Evolutionary conservation across 2,329 filamentous ascomycete species (phyloP).

Genomic region (Ceratocystis colombiana): DNA sequence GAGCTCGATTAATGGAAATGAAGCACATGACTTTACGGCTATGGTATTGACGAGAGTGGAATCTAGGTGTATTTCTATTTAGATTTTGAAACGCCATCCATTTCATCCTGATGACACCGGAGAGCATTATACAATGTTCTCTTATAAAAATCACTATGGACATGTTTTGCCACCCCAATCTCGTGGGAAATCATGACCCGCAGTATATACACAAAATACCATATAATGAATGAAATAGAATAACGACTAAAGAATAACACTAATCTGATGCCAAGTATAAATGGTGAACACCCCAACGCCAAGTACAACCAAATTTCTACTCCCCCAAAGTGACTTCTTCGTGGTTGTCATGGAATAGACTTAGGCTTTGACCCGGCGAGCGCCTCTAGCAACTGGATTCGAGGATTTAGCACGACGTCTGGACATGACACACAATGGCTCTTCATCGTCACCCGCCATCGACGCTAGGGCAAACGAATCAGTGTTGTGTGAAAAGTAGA

Average conservation of each 20-base stretch:
- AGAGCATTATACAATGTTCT: background rate
- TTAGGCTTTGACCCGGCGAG: conserved; percentile 36
- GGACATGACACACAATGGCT: conserved; percentile 69
- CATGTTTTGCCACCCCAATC: background rate
- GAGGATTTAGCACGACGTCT: conserved; percentile 48
- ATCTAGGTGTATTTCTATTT: background rate
- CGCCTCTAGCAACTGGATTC: conserved; percentile 43
- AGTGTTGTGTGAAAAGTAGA: conserved; percentile 95
- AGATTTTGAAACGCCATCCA: too few relatives aligned
- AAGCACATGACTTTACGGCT: background rate
- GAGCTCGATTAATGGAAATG: background rate
- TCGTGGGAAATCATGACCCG: background rate
- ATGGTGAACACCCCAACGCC: conserved; percentile 4
- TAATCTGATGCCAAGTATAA: conserved; percentile 2
- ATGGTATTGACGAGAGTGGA: background rate
- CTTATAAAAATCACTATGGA: background rate
- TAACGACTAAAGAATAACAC: conserved; percentile 9
- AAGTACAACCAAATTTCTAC: background rate
- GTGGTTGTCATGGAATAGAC: conserved; percentile 29
- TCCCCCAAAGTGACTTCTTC: background rate
- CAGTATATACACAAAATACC: background rate
- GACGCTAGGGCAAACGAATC: conserved; percentile 79
- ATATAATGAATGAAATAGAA: background rate
- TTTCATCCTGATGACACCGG: too few relatives aligned
- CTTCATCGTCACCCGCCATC: conserved; percentile 68